Conservation (phyloP, 306 rosid genomes). For the Ormosia emarginata region DNA sequence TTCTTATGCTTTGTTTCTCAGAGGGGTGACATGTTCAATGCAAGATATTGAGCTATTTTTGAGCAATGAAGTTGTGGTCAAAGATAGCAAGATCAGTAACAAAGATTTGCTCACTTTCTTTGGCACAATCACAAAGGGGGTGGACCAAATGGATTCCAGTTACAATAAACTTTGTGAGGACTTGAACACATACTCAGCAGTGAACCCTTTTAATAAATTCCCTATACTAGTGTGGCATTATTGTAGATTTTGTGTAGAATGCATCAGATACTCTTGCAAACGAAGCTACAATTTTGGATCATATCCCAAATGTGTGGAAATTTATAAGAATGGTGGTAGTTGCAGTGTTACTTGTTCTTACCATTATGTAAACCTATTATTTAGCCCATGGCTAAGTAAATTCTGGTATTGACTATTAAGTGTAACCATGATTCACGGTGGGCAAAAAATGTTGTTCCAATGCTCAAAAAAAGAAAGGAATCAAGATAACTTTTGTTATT, state of each 20-base stretch:
- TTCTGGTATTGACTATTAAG: background rate
- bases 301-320: slow-evolving; percentile 34
- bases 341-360: slow-evolving; percentile 21
- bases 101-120: too few relatives aligned
- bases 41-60: too few relatives aligned
- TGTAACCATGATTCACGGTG: background rate
- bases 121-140: too few relatives aligned
- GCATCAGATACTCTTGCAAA: slow-evolving; percentile 15
- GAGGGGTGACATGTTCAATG: too few relatives aligned
- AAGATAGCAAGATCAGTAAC: too few relatives aligned
- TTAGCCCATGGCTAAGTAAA: slow-evolving; percentile 10
- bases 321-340: slow-evolving; percentile 19
- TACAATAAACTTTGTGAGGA: too few relatives aligned
- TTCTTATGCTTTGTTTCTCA: too few relatives aligned
- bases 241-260: slow-evolving; percentile 8
- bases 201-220: too few relatives aligned
- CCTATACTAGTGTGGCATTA: slow-evolving; percentile 26
- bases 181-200: too few relatives aligned
- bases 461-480: background rate
- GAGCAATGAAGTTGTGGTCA: too few relatives aligned
- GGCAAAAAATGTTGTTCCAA: background rate
- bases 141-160: too few relatives aligned
- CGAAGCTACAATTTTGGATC: slow-evolving; percentile 20
- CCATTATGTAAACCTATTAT: slow-evolving; percentile 29
- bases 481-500: background rate